Percentiles rank a stretch among this genome's conserved stretches.
These are phyloP conservation scores for Sinapis alba DNA, from an alignment of 441 rosid genomes.

Conservation along the genomic window DNA sequence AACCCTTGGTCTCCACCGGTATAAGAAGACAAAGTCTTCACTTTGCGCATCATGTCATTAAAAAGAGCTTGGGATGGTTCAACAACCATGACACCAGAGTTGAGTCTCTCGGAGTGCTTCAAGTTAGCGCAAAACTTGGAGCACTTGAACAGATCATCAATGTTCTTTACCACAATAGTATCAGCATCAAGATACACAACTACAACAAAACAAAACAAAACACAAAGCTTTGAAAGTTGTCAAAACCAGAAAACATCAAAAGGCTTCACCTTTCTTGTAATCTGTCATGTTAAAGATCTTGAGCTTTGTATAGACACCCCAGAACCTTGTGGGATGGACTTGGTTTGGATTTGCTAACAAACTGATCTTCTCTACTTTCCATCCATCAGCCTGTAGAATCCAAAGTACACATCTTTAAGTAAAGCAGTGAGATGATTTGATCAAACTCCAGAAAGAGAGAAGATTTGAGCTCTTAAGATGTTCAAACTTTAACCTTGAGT, in stretches of 20 bases:
- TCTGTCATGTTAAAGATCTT: conserved; percentile 88
- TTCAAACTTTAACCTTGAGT: conserved; percentile 78
- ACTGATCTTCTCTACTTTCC: conserved; percentile 93
- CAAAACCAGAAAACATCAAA: conserved; percentile 28
- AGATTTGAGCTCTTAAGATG: no score
- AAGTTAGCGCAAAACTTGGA: conserved; percentile 87
- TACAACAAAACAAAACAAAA: conserved; percentile 38
- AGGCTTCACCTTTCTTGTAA: conserved; percentile 68
- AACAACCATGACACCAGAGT: conserved; percentile 97
- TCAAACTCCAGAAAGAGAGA: neutral
- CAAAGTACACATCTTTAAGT: conserved; percentile 25
- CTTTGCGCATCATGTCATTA: conserved; percentile 79
- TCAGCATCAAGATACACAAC: conserved; percentile 97
- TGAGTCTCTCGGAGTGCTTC: conserved; percentile 94
- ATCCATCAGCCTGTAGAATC: conserved; percentile 81
- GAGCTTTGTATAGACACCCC: conserved; percentile 98
- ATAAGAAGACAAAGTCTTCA: conserved; percentile 74
- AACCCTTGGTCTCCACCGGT: conserved; percentile 99
- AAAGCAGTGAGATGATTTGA: neutral
- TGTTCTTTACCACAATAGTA: conserved; percentile 92
- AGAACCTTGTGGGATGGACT: conserved; percentile 81
- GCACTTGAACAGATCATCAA: conserved; percentile 84
- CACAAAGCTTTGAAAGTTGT: conserved; percentile 37
- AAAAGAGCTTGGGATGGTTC: conserved; percentile 82
- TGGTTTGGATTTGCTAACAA: conserved; percentile 87